These are phyloP conservation scores for Elsinoe arachidis DNA, from an alignment of 2,329 filamentous ascomycete species.

Conservation along the genomic window DNA sequence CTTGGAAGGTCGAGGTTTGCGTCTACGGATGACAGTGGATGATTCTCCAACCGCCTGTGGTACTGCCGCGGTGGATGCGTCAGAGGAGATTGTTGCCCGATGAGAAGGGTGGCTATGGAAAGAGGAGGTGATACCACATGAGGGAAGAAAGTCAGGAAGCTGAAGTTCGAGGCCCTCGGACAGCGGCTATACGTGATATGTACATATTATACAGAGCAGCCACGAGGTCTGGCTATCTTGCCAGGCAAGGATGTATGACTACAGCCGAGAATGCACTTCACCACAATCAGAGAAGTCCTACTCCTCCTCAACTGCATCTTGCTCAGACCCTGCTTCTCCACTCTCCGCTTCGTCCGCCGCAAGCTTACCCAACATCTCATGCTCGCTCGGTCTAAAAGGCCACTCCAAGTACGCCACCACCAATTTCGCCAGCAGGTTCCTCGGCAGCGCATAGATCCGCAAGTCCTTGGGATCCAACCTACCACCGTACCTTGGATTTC, in stretches of 20 bases:
- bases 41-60: no score
- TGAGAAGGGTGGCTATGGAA: no score
- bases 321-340: background rate
- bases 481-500: conserved; percentile 42
- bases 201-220: background rate
- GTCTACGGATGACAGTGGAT: no score
- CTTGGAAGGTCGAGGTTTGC: no score
- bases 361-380: background rate
- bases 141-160: no score
- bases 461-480: conserved; percentile 36
- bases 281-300: background rate
- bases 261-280: background rate
- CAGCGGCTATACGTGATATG: background rate
- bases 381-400: conserved; percentile 45
- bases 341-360: background rate
- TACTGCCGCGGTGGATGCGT: no score
- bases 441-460: conserved; percentile 42
- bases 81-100: no score
- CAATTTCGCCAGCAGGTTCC: conserved; percentile 50
- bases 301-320: background rate
- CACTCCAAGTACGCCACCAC: conserved; percentile 54
- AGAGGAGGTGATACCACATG: no score
- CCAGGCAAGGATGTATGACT: background rate
- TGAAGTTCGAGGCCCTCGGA: no score
- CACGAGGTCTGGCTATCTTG: background rate